Conservation (phyloP, 1,284 basidiomycete genomes). For the Naganishia cerealis region DNA sequence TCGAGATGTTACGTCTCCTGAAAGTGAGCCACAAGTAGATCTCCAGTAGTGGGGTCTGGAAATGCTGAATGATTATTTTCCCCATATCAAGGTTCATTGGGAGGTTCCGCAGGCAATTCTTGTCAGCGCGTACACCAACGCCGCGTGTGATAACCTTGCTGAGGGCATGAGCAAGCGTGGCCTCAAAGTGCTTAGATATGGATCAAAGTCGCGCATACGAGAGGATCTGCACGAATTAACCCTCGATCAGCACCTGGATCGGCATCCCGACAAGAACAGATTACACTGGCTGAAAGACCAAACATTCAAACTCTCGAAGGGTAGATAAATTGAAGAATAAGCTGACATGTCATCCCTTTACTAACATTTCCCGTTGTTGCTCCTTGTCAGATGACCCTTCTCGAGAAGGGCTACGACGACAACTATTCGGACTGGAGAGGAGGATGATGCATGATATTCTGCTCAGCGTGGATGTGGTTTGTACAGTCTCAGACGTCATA, state of each 20-base stretch:
- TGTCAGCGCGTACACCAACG: slow-evolving; percentile 89
- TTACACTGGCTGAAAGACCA: slow-evolving; percentile 56
- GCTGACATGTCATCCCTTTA: slow-evolving; percentile 33
- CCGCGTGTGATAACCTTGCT: slow-evolving; percentile 89
- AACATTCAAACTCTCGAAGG: slow-evolving; percentile 36
- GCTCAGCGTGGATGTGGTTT: slow-evolving; percentile 68
- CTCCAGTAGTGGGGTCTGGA: neutral
- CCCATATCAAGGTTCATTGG: slow-evolving; percentile 63
- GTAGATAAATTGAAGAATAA: slow-evolving; percentile 39
- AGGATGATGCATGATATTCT: slow-evolving; percentile 60
- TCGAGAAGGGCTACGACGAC: slow-evolving; percentile 32
- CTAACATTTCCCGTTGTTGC: neutral
- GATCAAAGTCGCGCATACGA: slow-evolving; percentile 65
- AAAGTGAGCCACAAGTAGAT: slow-evolving; percentile 59
- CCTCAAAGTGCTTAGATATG: slow-evolving; percentile 74
- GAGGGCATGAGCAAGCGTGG: slow-evolving; percentile 63
- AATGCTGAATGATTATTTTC: slow-evolving; percentile 6
- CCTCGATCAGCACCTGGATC: slow-evolving; percentile 66
- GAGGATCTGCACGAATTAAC: slow-evolving; percentile 63
- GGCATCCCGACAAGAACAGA: slow-evolving; percentile 61
- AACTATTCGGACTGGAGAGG: slow-evolving; percentile 38
- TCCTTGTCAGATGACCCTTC: slow-evolving; percentile 4
- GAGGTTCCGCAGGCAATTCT: slow-evolving; percentile 78
- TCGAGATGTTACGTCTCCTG: slow-evolving; percentile 76
- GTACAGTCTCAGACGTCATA: slow-evolving; percentile 45